Evolutionary conservation across 2,329 filamentous ascomycete species (phyloP).

Genomic region (Penicillium sclerotiorum): DNA sequence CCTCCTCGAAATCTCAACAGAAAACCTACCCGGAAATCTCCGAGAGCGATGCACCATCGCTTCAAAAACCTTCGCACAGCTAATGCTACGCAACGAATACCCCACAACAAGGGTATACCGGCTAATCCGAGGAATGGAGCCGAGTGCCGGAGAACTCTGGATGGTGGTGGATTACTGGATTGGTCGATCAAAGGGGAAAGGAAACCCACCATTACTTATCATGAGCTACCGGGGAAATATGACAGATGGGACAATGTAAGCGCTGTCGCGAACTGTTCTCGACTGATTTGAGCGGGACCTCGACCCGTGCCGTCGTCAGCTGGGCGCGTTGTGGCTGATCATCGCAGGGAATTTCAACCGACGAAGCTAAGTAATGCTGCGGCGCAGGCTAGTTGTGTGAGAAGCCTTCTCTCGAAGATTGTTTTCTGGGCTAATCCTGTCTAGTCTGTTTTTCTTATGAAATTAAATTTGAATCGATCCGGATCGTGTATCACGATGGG

Average conservation of each 20-base stretch:
- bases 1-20: background rate
- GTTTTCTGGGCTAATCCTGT: background rate
- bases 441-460: background rate
- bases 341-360: conserved; percentile 3
- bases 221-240: background rate
- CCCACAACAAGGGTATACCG: background rate
- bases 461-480: background rate
- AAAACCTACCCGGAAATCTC: background rate
- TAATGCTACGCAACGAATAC: background rate
- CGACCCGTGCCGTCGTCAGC: background rate
- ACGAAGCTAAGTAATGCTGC: background rate
- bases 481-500: background rate
- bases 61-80: background rate
- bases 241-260: background rate
- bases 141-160: background rate
- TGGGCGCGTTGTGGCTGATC: conserved; percentile 1
- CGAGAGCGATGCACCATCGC: background rate
- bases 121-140: background rate
- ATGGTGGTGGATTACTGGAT: background rate
- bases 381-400: background rate
- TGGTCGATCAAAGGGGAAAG: background rate
- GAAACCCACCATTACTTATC: background rate
- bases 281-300: background rate
- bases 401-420: background rate
- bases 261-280: too few relatives aligned